Evolutionary conservation across 73 alveolate genomes (phyloP), one percentile per base, ranked within the genome.

Genomic region (Paramecium tetraurelia): DNA sequence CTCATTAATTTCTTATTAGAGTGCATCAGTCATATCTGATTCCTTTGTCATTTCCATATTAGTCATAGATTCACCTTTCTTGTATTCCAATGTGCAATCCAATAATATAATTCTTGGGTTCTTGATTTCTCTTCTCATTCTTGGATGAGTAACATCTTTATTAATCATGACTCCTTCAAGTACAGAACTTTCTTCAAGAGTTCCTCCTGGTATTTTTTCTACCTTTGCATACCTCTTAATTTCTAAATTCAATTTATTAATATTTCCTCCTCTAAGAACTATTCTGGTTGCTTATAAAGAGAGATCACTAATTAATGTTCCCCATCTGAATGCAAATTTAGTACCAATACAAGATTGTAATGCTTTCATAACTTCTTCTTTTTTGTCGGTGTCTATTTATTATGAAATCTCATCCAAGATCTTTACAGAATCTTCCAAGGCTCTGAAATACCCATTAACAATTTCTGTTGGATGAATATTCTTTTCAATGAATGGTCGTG

Each of bases 61-160:
- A 88, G 99, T 98, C 97, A 96, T 97, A 48, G 96, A 98, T 96
- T 98, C 99, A 70, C 99, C 99, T 95, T 97, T 98, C 96, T 99
- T 98, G 93, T 98, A 98, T 96, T 99, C 99, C 6, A 99, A 98
- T 11, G 99, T 96, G 96, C 99, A 99, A 94, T 99, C 99, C 36
- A 99, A 96, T 86, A 99, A 92, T 18, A 99, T 98, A 58, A 99
- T 98, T 96, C 99, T 95, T 36, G 99, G 99, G 95, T 98, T 98
- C 44, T 86, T 92, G 85, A 98, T 97, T 31, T 48, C 94, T 72
- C 99, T 95, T 92, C 99, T 94, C 99, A 98, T 98, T 86, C 97
- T 96, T 41, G 99, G 99, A 96, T 98, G 99, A 36, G 99, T 98
- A 41, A 98, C 99, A 95, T 98, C 99, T 95, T 98, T 98, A 96